Evolutionary conservation across 306 rosid genomes (phyloP).

Genomic region (Pueraria montana): DNA sequence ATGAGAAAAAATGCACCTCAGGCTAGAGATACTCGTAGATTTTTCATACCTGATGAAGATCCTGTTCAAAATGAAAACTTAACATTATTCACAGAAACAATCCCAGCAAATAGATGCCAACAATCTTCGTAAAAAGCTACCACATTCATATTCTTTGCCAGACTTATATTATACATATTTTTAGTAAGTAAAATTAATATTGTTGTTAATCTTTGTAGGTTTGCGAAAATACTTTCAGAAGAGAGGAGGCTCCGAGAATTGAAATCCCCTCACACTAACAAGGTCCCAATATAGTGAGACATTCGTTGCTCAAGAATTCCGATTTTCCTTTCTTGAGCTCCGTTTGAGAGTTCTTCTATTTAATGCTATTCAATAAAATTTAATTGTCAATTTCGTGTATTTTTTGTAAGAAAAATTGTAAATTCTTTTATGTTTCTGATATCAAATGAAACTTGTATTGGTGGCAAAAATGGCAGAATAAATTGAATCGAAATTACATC

Average conservation of each 20-base stretch:
- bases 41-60: not conserved
- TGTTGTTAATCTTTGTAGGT: constrained; percentile 47
- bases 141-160: not conserved
- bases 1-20: no score
- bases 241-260: constrained; percentile 63
- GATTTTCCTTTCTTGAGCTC: not conserved
- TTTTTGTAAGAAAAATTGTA: no score
- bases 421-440: no score
- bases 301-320: not conserved
- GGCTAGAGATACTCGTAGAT: no score
- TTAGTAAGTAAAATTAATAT: not conserved
- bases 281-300: not conserved
- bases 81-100: not conserved
- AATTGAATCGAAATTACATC: no score
- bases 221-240: constrained; percentile 60
- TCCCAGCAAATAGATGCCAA: not conserved
- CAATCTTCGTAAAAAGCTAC: not conserved
- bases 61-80: not conserved
- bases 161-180: not conserved
- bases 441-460: no score
- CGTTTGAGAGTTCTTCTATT: not conserved
- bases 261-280: constrained; percentile 57
- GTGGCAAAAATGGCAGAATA: no score
- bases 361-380: not conserved
- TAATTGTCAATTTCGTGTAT: not conserved